Evolutionary conservation across 345 rosid species (phyloP).

Genomic region (Lepidium didymum): DNA sequence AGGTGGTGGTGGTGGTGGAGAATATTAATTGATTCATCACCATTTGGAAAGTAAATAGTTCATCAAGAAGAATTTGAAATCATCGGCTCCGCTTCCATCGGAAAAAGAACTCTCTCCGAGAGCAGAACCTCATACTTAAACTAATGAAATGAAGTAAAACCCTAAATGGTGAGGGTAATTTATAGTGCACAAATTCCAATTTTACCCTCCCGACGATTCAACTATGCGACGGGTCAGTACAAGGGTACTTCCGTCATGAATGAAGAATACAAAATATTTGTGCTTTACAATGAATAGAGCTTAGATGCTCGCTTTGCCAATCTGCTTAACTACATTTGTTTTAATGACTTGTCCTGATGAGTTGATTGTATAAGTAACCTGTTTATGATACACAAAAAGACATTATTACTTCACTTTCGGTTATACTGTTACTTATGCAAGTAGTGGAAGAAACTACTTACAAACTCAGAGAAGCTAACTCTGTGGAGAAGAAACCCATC

Average conservation of each 20-base stretch:
- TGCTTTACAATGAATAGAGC: slow-evolving; percentile 2
- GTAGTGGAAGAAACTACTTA: slow-evolving; percentile 24
- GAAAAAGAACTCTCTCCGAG: slow-evolving; percentile 12
- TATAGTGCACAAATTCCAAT: slow-evolving; percentile 18
- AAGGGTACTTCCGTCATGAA: slow-evolving; percentile 9
- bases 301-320: slow-evolving; percentile 45
- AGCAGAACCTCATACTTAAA: slow-evolving; percentile 46
- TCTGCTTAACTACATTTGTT: slow-evolving; percentile 36
- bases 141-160: slow-evolving; percentile 11
- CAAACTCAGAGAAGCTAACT: slow-evolving; percentile 54
- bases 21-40: slow-evolving; percentile 16
- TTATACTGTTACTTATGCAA: background rate
- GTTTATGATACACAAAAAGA: slow-evolving; percentile 10
- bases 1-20: background rate
- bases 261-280: background rate
- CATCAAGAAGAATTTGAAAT: slow-evolving; percentile 7
- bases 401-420: background rate
- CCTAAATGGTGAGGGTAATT: background rate
- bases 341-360: slow-evolving; percentile 39
- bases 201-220: slow-evolving; percentile 10
- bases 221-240: background rate
- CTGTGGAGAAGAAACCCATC: slow-evolving; percentile 77
- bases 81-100: slow-evolving; percentile 37
- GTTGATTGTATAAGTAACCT: slow-evolving; percentile 56
- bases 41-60: background rate